Evolutionary conservation across 306 rosid genomes (phyloP).

Genomic region (Rosa rugosa): DNA sequence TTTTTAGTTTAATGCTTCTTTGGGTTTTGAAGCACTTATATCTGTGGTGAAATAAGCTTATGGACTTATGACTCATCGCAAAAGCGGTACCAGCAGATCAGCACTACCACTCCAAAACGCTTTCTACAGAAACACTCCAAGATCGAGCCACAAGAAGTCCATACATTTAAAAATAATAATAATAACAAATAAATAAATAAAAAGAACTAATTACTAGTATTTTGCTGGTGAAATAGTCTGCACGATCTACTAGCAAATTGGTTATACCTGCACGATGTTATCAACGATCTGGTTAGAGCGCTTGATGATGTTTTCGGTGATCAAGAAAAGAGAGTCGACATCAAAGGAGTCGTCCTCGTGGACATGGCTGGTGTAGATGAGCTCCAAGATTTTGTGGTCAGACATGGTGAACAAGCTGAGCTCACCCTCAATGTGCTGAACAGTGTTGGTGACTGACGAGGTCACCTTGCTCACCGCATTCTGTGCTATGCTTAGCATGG

Average conservation of each 20-base stretch:
- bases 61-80: background rate
- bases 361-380: constrained; percentile 49
- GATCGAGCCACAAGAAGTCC: background rate
- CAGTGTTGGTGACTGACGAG: background rate
- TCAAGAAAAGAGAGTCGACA: constrained; percentile 42
- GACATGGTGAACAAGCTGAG: constrained; percentile 43
- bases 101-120: background rate
- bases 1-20: too few relatives aligned
- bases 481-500: constrained; percentile 5
- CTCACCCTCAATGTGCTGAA: constrained; percentile 19
- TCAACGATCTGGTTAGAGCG: constrained; percentile 54
- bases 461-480: constrained; percentile 11
- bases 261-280: constrained; percentile 44
- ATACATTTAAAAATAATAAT: background rate
- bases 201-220: background rate
- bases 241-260: too few relatives aligned
- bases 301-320: constrained; percentile 43
- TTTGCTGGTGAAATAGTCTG: background rate
- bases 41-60: background rate
- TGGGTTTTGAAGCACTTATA: background rate
- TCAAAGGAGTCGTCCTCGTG: constrained; percentile 47
- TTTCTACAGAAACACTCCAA: background rate
- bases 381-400: constrained; percentile 45
- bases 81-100: background rate
- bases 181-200: too few relatives aligned